Evolutionary conservation across 805 yeast species (phyloP), one percentile per base, ranked within the genome.

Genomic region (Sungouiozyma ichnusensis): DNA sequence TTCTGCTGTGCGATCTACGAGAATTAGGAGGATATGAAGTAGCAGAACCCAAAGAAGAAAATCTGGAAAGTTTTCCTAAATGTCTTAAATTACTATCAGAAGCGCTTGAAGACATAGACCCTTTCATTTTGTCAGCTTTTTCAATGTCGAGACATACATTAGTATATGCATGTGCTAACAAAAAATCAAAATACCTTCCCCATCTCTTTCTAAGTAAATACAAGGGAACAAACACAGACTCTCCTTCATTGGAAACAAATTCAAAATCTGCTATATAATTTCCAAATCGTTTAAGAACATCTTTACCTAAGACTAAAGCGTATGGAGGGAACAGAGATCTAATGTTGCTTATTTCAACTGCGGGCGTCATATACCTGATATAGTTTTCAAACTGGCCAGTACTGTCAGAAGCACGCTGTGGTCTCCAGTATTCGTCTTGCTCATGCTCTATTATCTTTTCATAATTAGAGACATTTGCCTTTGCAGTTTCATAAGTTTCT

Each of bases 291-390:
- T 79, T 85, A 51, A 80, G 72, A 0, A 86, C 84, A 53, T 76
- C 80, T 52, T 85, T 72, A 3, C 92, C 92, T 35, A 84, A 62
- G 0, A 88, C 81, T 46, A 83, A 79, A 0, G 92, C 87, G 42
- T 81, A 77, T 1, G 85, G 76, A 2, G 90, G 86, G 51, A 82
- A 79, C 0, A 80, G 80, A 4, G 52, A 45, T 36, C 77, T 63
- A 20, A 79, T 74, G 2, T 81, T 75, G 14, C 81, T 74, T 48
- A 79, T 71, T 44, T 77, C 79, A 3, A 76, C 66, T 19, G 77
- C 74, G 1, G 90, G 90, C 0, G 87, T 84, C 18, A 80, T 76
- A 57, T 82, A 82, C 44, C 79, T 77, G 16, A 85, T 80, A 53
- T 83, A 84, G 20, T 77, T 85, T 41, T 74, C 81, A 54, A 82